A percentile compares a stretch with the other conserved stretches of the same genome.
phyloP scores from a whole-genome alignment of 148 eudicot genomes.

The Salicornia ramosissima region DNA sequence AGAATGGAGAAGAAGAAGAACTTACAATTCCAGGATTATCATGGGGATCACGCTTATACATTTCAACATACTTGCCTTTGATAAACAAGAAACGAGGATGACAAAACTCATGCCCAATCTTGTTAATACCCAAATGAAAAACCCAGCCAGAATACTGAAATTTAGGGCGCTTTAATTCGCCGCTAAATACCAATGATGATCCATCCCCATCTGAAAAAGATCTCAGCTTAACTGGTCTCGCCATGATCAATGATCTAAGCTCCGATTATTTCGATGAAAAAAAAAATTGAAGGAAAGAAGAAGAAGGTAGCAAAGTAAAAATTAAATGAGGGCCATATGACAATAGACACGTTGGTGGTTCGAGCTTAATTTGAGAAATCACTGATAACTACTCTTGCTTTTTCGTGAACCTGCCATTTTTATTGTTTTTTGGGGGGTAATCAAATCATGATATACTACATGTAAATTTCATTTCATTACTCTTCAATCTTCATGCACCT shows the following conservation, averaged over 20 bases:
- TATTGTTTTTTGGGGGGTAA: not conserved
- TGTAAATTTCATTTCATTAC: too few relatives aligned
- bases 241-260: not conserved
- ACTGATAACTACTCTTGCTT: not conserved
- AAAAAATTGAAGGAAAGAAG: not conserved
- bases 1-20: not conserved
- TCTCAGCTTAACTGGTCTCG: not conserved
- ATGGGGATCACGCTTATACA: slow-evolving; percentile 92
- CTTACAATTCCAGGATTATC: slow-evolving; percentile 65
- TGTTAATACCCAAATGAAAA: slow-evolving; percentile 73
- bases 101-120: slow-evolving; percentile 74
- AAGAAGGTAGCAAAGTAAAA: not conserved
- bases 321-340: not conserved
- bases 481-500: too few relatives aligned
- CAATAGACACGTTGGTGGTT: too few relatives aligned
- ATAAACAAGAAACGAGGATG: slow-evolving; percentile 65
- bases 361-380: not conserved
- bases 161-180: slow-evolving; percentile 28
- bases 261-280: not conserved
- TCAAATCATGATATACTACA: too few relatives aligned
- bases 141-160: slow-evolving; percentile 82
- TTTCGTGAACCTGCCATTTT: not conserved
- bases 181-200: slow-evolving; percentile 14
- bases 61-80: slow-evolving; percentile 69
- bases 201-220: slow-evolving; percentile 30